These are phyloP conservation scores for Tricholoma flavovirens DNA, from an alignment of 768 basidiomycete genomes.

Conservation along the genomic window DNA sequence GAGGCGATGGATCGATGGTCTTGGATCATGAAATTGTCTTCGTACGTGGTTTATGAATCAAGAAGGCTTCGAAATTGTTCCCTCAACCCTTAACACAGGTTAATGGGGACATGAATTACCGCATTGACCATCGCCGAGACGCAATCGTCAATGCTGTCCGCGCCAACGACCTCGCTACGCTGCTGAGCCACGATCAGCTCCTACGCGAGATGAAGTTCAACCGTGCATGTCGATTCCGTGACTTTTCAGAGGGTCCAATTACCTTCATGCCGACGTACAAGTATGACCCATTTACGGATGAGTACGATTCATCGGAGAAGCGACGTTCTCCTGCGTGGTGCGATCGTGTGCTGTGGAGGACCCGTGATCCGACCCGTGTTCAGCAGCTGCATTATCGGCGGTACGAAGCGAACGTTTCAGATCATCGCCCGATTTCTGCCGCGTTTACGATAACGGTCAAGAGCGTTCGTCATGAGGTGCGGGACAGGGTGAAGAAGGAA, in stretches of 20 bases:
- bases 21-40: constrained; percentile 95
- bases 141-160: constrained; percentile 66
- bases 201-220: constrained; percentile 84
- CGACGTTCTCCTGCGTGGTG: constrained; percentile 92
- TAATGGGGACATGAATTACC: constrained; percentile 95
- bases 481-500: constrained; percentile 50
- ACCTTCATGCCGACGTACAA: constrained; percentile 92
- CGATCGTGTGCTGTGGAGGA: constrained; percentile 84
- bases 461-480: constrained; percentile 52
- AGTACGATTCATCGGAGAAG: constrained; percentile 89
- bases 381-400: constrained; percentile 65
- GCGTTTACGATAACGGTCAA: constrained; percentile 74
- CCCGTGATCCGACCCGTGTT: constrained; percentile 52
- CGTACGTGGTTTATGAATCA: constrained; percentile 45
- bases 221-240: constrained; percentile 79
- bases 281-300: constrained; percentile 73
- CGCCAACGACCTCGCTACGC: constrained; percentile 54
- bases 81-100: constrained; percentile 38
- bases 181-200: constrained; percentile 82
- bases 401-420: constrained; percentile 84
- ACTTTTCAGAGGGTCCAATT: constrained; percentile 78
- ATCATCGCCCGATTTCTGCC: constrained; percentile 86
- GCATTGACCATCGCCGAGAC: constrained; percentile 90
- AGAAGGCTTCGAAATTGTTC: neutral
- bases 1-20: constrained; percentile 90